Base-by-base conservation (phyloP, 1,139 yeast genomes). In the Oligophagozyma castellii region DNA sequence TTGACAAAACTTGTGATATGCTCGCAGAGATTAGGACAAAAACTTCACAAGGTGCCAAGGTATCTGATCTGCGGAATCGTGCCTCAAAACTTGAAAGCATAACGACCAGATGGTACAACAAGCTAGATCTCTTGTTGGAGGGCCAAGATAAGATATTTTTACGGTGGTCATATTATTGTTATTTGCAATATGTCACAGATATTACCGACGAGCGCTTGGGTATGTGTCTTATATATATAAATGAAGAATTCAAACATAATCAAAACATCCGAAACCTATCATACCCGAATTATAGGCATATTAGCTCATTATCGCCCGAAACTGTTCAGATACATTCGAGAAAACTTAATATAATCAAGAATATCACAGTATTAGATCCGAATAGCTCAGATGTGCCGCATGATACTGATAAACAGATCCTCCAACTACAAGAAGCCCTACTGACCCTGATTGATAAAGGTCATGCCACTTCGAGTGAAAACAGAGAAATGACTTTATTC, bases 281-380 rank as follows among this genome's bases (percentile, higher is more conserved):
- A 0, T 54, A 50, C 31, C 44, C 68, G 2, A 79, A 77, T 42
- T 74, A 65, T 42, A 56, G 63, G 10, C 10, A 18, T 18, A 10
- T 18, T 10, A 10, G 8, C 20, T 7, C 8, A 18, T 10, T 18
- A 10, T 18, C 20, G 10, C 20, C 10, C 7, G 10, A 18, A 18
- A 63, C 70, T 7, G 63, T 81, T 4, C 63, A 62, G 24, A 61
- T 70, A 2, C 86, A 81, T 41, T 57, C 74, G 12, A 63, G 39
- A 44, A 65, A 18, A 54, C 61, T 33, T 34, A 53, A 36, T 36
- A 55, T 42, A 28, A 37, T 48, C 52, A 61, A 38, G 49, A 65
- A 14, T 51, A 61, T 32, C 39, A 51, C 44, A 2, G 37, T 48
- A 26, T 36, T 43, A 2, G 10, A 21, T n/a, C 7, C 10, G 12